Base-by-base conservation (phyloP, 768 basidiomycete genomes). In the Leccinum imitatum region DNA sequence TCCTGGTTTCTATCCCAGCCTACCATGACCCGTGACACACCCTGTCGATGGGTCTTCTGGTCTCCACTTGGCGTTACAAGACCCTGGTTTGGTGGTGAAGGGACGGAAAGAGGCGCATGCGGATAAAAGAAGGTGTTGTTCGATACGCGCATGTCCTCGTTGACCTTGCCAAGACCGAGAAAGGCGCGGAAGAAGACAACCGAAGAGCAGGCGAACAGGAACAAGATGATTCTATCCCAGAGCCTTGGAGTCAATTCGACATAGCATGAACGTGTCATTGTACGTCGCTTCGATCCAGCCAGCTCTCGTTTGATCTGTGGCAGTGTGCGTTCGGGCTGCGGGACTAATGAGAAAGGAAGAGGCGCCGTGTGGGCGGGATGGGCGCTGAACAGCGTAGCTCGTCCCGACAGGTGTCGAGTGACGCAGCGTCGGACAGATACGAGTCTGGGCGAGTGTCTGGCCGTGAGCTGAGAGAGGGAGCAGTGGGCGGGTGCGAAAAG, bases 131-230 rank as follows among this genome's bases (percentile, higher is more conserved):
- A 30, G 15, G 60, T 31, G 30, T 55, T 19, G 17, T 57, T 58
- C 35, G 8, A 47, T 13, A 37, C 21, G 50, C 27, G 54, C 23
- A 25, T n/a, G 35, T 44, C 57, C 21, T 61, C 35, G 54, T 59
- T 53, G 21, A 47, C 33, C 30, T n/a, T 10, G 7, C 63, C 63
- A 19, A 73, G 60, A 47, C 73, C 71, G 25, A 70, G 35, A 33
- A 72, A 39, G 56, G 73, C 69, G 23, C 51, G 67, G 53, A 73
- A 46, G 60, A 72, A 74, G 54, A 30, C 37, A 35, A 73, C 54
- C 41, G 69, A 48, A 48, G 63, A 69, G 39, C 61, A 73, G 47
- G 21, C 55, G 63, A 72, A 74, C 60, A 65, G 41, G 58, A 64
- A 14, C 30, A 71, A 41, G 56, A 73, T 47, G 57, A 66, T 41